A percentile compares a stretch with the other conserved stretches of the same genome.
Evolutionary conservation across 2,329 filamentous ascomycete species (phyloP).

Genomic region (Fusarium nanum): DNA sequence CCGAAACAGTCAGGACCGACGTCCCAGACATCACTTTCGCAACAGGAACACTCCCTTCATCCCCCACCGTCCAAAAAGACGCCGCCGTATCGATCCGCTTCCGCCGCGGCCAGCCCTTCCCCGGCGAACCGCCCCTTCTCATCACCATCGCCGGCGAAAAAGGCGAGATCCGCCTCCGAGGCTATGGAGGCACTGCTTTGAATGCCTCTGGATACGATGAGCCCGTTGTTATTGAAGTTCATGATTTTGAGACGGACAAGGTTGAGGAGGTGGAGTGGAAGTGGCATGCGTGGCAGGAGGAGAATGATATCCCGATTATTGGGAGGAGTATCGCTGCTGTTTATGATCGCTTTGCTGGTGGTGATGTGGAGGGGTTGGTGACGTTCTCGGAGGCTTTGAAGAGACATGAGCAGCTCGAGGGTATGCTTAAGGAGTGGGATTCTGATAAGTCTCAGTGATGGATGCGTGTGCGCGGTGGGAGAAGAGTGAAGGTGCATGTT

Average conservation of each 20-base stretch:
- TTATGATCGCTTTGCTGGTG: constrained; percentile 66
- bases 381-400: constrained; percentile 57
- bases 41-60: constrained; percentile 52
- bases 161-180: constrained; percentile 60
- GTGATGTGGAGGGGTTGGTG: constrained; percentile 43
- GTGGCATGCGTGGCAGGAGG: constrained; percentile 61
- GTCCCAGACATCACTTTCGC: constrained; percentile 58
- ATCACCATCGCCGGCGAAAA: constrained; percentile 65
- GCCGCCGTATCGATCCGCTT: constrained; percentile 59
- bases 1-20: constrained; percentile 52
- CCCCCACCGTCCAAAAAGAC: constrained; percentile 41
- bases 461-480: no score
- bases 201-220: constrained; percentile 49
- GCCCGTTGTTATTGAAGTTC: constrained; percentile 60
- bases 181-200: constrained; percentile 44
- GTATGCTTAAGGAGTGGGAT: constrained; percentile 40
- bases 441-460: constrained; percentile 2
- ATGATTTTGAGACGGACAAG: constrained; percentile 60
- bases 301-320: constrained; percentile 53
- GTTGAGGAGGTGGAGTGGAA: constrained; percentile 58
- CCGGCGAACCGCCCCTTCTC: constrained; percentile 56
- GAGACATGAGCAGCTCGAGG: constrained; percentile 61
- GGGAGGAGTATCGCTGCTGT: constrained; percentile 64
- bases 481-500: no score
- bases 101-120: constrained; percentile 62